Base-by-base conservation (phyloP, 768 basidiomycete genomes). In the Collybia mongolica region DNA sequence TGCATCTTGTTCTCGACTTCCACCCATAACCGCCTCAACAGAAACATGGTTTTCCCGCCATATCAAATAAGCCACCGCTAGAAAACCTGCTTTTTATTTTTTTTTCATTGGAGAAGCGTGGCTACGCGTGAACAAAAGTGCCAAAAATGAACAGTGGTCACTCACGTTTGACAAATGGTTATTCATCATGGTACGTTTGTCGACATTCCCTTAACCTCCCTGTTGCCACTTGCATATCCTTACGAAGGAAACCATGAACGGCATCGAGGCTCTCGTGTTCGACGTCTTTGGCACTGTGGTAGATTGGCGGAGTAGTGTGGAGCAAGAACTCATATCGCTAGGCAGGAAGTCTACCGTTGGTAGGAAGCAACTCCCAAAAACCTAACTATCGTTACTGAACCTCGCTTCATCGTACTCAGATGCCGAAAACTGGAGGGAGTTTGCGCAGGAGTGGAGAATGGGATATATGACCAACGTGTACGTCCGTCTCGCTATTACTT, bases 401-500 rank as follows among this genome's bases (percentile, higher is more conserved):
- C 15, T 29, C 6, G 0, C 15, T n/a, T 15, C 14, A n/a, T 49
- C 40, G 3, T 20, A 36, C 2, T 14, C 42, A 59, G 65, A 60
- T 15, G 51, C 45, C 18, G 56, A 56, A 46, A 67, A 79, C 55
- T 81, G 79, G 79, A 48, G 48, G 0, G 70, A 65, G 12, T 84
- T 87, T 56, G 76, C 82, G 0, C 59, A 70, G 37, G 77, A 81
- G 54, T 87, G 84, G 84, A 70, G 84, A 44, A 60, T 56, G 2
- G 78, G 76, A 0, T 87, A 86, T 55, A 49, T 73, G 22, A 51
- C 58, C 19, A 71, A 65, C 28, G 79, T 79, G 81, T 81, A 44
- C 18, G 75, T 66, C 28, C 9, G 15, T 36, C 15, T 38, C 8
- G 35, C 28, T 19, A 49, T 35, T 39, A 14, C 12, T 9, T 24